A percentile compares a stretch with the other conserved stretches of the same genome.
phyloP scores from a whole-genome alignment of 2,329 filamentous ascomycete species.

The Domatiomyces globalis region DNA sequence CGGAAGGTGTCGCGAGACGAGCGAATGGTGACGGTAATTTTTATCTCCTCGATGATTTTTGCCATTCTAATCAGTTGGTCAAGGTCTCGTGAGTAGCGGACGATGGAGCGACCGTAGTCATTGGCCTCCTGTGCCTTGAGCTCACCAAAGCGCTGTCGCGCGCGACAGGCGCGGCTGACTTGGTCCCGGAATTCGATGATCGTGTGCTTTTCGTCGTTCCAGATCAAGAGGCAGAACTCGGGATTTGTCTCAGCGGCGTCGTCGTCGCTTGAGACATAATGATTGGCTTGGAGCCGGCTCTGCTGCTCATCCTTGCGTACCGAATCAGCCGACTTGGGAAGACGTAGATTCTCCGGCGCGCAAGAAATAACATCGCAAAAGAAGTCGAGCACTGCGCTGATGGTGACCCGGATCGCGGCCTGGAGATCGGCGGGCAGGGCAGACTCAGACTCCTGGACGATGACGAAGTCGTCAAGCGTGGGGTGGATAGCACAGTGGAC shows the following conservation, averaged over 20 bases:
- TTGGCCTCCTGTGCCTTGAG: constrained; percentile 77
- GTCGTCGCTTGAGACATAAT: constrained; percentile 53
- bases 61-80: constrained; percentile 62
- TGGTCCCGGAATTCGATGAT: constrained; percentile 81
- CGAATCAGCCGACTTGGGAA: constrained; percentile 67
- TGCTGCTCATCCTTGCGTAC: constrained; percentile 68
- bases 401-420: constrained; percentile 67
- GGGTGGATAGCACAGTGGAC: constrained; percentile 92
- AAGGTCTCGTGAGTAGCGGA: constrained; percentile 62
- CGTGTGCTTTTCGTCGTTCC: constrained; percentile 99
- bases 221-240: constrained; percentile 75
- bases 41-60: constrained; percentile 82
- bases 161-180: constrained; percentile 74
- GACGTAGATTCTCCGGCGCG: constrained; percentile 82
- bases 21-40: constrained; percentile 86
- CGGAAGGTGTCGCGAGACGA: constrained; percentile 90
- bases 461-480: constrained; percentile 40
- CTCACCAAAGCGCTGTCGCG: constrained; percentile 53
- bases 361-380: constrained; percentile 97
- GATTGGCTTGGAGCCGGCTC: constrained; percentile 62
- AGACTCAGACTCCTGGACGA: constrained; percentile 38
- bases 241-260: constrained; percentile 43
- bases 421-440: constrained; percentile 59
- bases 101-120: constrained; percentile 69
- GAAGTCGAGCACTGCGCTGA: constrained; percentile 77